Evolutionary conservation across 331 rosid species (phyloP).

Genomic region (Arachis monticola): DNA sequence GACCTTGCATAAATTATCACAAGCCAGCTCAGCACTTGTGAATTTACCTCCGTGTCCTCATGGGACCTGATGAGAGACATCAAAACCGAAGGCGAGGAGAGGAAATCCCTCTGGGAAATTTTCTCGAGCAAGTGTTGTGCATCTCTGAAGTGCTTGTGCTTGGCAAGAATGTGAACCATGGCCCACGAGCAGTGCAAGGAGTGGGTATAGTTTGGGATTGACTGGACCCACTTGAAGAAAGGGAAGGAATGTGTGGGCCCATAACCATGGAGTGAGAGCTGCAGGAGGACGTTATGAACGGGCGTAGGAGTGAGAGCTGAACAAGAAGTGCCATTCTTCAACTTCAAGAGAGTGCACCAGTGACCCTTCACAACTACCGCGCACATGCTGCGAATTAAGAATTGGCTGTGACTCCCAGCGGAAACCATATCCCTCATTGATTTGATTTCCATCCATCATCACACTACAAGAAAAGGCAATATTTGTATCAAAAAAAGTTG

Average conservation of each 20-base stretch:
- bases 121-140: slow-evolving; percentile 80
- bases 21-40: slow-evolving; percentile 92
- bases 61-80: slow-evolving; percentile 53
- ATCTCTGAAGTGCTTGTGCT: slow-evolving; percentile 60
- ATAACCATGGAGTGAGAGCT: slow-evolving; percentile 53
- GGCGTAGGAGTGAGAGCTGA: slow-evolving; percentile 54
- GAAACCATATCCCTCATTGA: slow-evolving; percentile 35
- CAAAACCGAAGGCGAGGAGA: slow-evolving; percentile 77
- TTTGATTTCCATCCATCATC: too few species aligned
- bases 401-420: slow-evolving; percentile 40
- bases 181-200: slow-evolving; percentile 80
- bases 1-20: slow-evolving; percentile 63
- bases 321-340: slow-evolving; percentile 38
- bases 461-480: too few species aligned
- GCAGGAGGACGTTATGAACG: slow-evolving; percentile 61
- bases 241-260: slow-evolving; percentile 54
- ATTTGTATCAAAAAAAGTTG: too few species aligned
- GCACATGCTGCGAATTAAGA: slow-evolving; percentile 51
- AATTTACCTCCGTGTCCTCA: slow-evolving; percentile 62
- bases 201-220: slow-evolving; percentile 61
- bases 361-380: slow-evolving; percentile 70
- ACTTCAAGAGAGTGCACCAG: slow-evolving; percentile 63
- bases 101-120: slow-evolving; percentile 64
- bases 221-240: slow-evolving; percentile 79
- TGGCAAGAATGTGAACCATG: slow-evolving; percentile 67